Conservation (phyloP, 176 grass and related monocot species). For the Poa annua region DNA sequence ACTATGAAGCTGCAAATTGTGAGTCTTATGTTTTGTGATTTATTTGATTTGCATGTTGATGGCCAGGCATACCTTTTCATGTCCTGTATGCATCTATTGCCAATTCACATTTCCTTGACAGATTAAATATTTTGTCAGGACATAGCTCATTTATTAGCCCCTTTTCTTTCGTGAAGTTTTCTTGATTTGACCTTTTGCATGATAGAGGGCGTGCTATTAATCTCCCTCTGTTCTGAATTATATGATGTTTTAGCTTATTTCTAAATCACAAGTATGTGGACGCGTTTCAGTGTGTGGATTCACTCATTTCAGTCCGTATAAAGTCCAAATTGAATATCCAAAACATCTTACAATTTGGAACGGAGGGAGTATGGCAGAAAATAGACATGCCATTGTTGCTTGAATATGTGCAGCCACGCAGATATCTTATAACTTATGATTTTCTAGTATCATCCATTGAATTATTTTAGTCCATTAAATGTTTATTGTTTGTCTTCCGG, state of each 20-base stretch:
- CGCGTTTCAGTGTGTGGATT: too few relatives aligned
- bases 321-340: too few relatives aligned
- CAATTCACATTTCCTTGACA: background rate
- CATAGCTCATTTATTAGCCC: background rate
- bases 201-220: background rate
- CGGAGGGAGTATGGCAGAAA: background rate
- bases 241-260: too few relatives aligned
- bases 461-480: background rate
- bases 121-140: background rate
- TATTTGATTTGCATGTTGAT: background rate
- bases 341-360: too few relatives aligned
- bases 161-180: background rate
- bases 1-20: conserved; percentile 90
- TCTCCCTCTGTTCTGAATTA: too few relatives aligned
- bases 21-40: conserved; percentile 44
- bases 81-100: background rate
- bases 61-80: background rate
- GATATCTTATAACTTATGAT: background rate
- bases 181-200: background rate
- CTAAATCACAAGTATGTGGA: too few relatives aligned
- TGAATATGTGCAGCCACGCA: background rate
- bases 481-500: background rate
- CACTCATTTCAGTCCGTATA: too few relatives aligned
- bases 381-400: background rate
- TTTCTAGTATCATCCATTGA: background rate